Base-by-base conservation (phyloP, 176 grass and related monocot genomes). In the Guadua angustifolia region DNA sequence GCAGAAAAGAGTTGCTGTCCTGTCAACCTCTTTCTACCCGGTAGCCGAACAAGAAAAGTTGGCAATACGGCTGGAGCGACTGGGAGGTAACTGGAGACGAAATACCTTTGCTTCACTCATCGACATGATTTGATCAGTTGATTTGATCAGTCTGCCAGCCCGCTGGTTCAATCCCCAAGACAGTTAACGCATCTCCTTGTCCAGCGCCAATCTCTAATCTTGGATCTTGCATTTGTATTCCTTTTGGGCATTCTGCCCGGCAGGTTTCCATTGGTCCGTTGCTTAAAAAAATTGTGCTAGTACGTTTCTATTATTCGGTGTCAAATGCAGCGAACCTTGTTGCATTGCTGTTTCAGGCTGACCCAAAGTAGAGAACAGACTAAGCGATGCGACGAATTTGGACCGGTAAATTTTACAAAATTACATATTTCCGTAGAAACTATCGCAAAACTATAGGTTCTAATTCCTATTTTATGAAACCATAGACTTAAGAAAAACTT, bases 161-260 rank as follows among this genome's bases (percentile, higher is more conserved):
- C 43, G 25, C 16, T 35, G 51, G 69, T 85, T 9, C 42, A 64
- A 81, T 81, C 85, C 59, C 82, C 62, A 43, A 89, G 82, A 61
- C 4, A 32, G 26, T 2, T 65, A 50, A 10, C 24, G 19, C 49
- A 55, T 84, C 49, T 39, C 32, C 45, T 38, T 65, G 56, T 79
- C 83, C 42, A 64, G 1, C 43, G 12, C 55, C 87, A 50, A 32
- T 84, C 81, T 66, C 74, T 71, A 14, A 15, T n/a, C 75, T 68
- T 75, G 82, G 87, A 60, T 69, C 82, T 75, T 74, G 81, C 75
- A 40, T 13, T 73, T 74, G 57, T 56, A 25, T n/a, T 66, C 12
- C 64, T 17, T 71, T 51, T 56, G 50, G 3, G 14, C 65, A 40
- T 40, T 61, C 62, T 51, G 42, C 19, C 26, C 26, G 53, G 83